Conservation (phyloP, 305 asterid genomes). For the Coffea humblotiana region DNA sequence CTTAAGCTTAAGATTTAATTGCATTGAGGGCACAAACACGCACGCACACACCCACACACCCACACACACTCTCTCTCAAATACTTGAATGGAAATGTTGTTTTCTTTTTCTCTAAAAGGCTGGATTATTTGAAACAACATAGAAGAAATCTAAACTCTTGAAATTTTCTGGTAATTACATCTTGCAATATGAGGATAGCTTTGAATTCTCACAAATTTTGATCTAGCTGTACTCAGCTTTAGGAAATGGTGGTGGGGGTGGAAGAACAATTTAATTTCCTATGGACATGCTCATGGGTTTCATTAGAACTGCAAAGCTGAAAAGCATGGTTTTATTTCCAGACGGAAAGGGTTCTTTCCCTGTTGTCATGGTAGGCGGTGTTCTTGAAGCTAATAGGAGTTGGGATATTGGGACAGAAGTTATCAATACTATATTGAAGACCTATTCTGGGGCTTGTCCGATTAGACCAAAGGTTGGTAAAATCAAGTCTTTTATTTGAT, state of each 20-base stretch:
- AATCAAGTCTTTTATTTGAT: constrained; percentile 13
- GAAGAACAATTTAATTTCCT: no score
- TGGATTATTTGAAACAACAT: not conserved
- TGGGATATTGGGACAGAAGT: constrained; percentile 92
- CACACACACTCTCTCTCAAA: not conserved
- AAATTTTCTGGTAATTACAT: not conserved
- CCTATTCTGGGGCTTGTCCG: constrained; percentile 71
- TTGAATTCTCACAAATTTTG: not conserved
- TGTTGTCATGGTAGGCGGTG: constrained; percentile 93
- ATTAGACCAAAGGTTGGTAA: constrained; percentile 76
- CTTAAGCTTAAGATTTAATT: not conserved
- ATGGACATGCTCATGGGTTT: not conserved
- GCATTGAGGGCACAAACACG: no score
- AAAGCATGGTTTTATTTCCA: constrained; percentile 35
- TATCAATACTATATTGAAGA: constrained; percentile 55
- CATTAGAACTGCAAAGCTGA: not conserved
- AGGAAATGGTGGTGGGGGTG: not conserved
- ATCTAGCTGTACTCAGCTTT: not conserved
- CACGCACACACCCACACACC: not conserved
- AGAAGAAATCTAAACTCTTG: not conserved
- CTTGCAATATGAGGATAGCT: not conserved
- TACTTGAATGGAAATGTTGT: not conserved
- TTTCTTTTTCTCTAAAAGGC: constrained; percentile 5
- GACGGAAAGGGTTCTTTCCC: constrained; percentile 79
- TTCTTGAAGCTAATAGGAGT: constrained; percentile 72